Conservation (phyloP, 768 basidiomycete genomes). For the Mycena albidolilacea region DNA sequence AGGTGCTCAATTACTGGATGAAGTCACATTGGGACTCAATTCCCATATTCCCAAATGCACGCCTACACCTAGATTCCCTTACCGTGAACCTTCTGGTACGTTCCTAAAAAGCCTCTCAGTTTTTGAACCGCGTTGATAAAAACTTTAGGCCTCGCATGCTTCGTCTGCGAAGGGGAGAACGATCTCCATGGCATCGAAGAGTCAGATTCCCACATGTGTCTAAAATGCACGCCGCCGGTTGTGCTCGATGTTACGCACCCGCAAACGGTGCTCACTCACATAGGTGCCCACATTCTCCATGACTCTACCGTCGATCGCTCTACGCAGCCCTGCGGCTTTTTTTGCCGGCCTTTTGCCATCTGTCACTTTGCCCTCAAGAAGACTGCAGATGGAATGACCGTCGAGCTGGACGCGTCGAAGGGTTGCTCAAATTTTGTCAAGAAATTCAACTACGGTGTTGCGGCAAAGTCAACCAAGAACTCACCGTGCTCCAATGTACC, state of each 20-base stretch:
- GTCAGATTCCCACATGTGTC: background rate
- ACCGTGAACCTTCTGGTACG: conserved; percentile 1
- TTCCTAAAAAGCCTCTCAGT: too few species aligned
- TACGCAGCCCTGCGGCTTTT: conserved; percentile 46
- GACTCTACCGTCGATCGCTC: conserved; percentile 35
- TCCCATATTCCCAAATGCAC: conserved; percentile 1
- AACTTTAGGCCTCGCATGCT: conserved; percentile 7
- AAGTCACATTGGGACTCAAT: conserved; percentile 34
- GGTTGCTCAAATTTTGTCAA: conserved; percentile 11
- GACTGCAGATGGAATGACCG: background rate
- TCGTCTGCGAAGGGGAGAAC: conserved; percentile 18
- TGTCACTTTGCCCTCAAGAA: conserved; percentile 2
- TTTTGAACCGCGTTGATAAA: too few species aligned
- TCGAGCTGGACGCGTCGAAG: background rate
- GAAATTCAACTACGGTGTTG: background rate
- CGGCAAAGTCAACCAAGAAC: background rate
- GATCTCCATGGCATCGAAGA: background rate
- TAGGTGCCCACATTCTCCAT: conserved; percentile 46
- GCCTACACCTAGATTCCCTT: background rate
- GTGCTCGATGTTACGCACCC: conserved; percentile 33
- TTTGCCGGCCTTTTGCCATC: conserved; percentile 30
- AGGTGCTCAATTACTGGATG: conserved; percentile 39
- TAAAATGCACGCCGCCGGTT: background rate
- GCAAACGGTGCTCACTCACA: conserved; percentile 45
- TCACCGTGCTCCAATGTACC: conserved; percentile 30